A percentile compares a stretch with the other conserved stretches of the same genome.
Evolutionary conservation across 495 filamentous ascomycete genomes (phyloP).

Genomic region (Hyaloscypha variabilis): DNA sequence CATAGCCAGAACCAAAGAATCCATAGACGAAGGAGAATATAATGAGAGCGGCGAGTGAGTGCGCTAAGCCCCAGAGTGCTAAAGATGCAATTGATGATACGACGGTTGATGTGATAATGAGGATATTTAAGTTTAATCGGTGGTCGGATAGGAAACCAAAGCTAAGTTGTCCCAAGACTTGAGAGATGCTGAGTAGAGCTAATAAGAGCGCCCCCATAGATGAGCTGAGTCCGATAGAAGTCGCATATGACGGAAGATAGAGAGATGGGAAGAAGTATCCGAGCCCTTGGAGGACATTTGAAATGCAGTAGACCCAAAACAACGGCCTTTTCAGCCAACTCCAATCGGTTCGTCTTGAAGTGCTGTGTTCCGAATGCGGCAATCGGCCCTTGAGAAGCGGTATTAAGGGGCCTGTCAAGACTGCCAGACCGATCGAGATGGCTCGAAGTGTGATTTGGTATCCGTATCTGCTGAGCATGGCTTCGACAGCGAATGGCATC

Average conservation of each 20-base stretch:
- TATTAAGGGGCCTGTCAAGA: conserved; percentile 36
- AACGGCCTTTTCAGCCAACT: conserved; percentile 31
- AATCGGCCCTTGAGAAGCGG: conserved; percentile 37
- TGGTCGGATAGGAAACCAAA: conserved; percentile 41
- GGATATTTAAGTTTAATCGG: conserved; percentile 24
- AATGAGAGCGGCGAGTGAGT: conserved; percentile 30
- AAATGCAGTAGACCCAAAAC: conserved; percentile 38
- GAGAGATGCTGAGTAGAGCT: conserved; percentile 36
- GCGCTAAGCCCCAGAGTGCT: conserved; percentile 37
- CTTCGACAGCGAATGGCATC: conserved; percentile 39
- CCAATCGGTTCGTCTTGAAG: conserved; percentile 22
- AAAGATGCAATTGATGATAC: conserved; percentile 33
- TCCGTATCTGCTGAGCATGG: conserved; percentile 36
- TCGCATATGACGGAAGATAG: conserved; percentile 39
- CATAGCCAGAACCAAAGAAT: conserved; percentile 42
- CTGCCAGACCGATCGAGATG: conserved; percentile 35
- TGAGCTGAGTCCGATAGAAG: conserved; percentile 33
- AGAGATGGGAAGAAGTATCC: conserved; percentile 40
- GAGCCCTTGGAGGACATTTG: conserved; percentile 36
- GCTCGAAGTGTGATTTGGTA: conserved; percentile 41
- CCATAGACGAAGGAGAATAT: conserved; percentile 40
- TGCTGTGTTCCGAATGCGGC: conserved; percentile 25
- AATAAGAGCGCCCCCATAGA: conserved; percentile 36
- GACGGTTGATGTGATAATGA: conserved; percentile 37
- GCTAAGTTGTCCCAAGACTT: conserved; percentile 37